These are phyloP conservation scores for Cajanus cajan DNA, from an alignment of 306 rosid genomes.

Conservation along the genomic window DNA sequence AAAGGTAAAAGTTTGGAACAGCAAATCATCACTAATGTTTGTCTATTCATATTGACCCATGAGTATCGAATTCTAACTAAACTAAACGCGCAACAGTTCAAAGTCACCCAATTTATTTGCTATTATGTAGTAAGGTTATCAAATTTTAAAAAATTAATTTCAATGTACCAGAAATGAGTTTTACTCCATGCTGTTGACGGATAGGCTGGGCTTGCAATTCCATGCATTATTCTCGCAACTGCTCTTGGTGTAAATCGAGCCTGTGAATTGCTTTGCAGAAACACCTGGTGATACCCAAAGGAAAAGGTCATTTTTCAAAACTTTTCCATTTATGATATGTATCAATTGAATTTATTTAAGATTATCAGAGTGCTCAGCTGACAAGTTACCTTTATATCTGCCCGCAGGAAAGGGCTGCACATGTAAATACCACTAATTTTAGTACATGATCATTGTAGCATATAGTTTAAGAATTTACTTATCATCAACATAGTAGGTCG, in stretches of 20 bases:
- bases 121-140: background rate
- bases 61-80: conserved; percentile 6
- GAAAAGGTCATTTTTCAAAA: background rate
- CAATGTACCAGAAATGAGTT: conserved; percentile 85
- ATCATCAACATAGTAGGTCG: conserved; percentile 13
- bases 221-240: conserved; percentile 90
- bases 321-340: conserved; percentile 16
- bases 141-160: background rate
- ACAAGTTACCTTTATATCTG: conserved; percentile 80
- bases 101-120: conserved; percentile 4
- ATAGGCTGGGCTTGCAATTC: conserved; percentile 93
- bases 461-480: background rate
- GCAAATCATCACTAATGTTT: background rate
- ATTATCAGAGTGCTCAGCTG: conserved; percentile 20
- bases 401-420: conserved; percentile 90
- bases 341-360: conserved; percentile 13
- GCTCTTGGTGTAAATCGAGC: conserved; percentile 92
- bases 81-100: background rate
- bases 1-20: conserved; percentile 12
- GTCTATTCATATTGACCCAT: background rate
- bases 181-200: conserved; percentile 76
- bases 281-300: conserved; percentile 62
- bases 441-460: conserved; percentile 35
- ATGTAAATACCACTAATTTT: conserved; percentile 37
- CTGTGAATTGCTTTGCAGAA: conserved; percentile 80